Percentiles rank a stretch among this genome's conserved stretches.
Conservation (phyloP, 805 yeast species). For the Kluyveromyces lactis region DNA sequence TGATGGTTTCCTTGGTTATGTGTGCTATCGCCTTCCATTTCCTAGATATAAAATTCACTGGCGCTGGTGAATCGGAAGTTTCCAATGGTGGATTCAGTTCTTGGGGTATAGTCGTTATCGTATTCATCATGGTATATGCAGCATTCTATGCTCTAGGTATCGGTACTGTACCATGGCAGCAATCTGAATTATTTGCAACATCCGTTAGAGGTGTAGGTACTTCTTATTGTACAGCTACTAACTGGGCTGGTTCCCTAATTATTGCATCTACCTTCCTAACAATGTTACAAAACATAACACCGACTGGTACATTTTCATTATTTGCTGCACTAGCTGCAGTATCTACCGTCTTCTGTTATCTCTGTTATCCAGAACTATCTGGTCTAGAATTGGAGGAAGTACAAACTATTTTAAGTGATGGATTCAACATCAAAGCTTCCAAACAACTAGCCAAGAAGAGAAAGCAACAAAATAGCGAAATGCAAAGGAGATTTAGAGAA, state of each 20-base stretch:
- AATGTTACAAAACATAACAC: slow-evolving; percentile 87
- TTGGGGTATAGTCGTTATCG: slow-evolving; percentile 84
- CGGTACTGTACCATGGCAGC: slow-evolving; percentile 98
- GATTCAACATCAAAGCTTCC: slow-evolving; percentile 74
- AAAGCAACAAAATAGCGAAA: slow-evolving; percentile 14
- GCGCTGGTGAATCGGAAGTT: slow-evolving; percentile 36
- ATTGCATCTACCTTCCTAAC: slow-evolving; percentile 90
- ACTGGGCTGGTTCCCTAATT: slow-evolving; percentile 91
- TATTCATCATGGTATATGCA: slow-evolving; percentile 79
- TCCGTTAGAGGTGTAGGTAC: slow-evolving; percentile 88
- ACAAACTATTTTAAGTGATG: slow-evolving; percentile 68
- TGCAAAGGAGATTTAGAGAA: slow-evolving; percentile 1
- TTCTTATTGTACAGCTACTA: slow-evolving; percentile 83
- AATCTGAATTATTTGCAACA: slow-evolving; percentile 90
- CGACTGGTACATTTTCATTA: slow-evolving; percentile 88
- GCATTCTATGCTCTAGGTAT: slow-evolving; percentile 91
- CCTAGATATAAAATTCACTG: slow-evolving; percentile 52
- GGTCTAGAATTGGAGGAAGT: slow-evolving; percentile 90
- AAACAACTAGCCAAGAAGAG: slow-evolving; percentile 44
- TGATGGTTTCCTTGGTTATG: slow-evolving; percentile 66
- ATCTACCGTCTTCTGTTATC: slow-evolving; percentile 65
- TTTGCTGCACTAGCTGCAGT: slow-evolving; percentile 76
- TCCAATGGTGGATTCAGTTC: slow-evolving; percentile 45
- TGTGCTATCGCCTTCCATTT: slow-evolving; percentile 91
- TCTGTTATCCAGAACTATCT: slow-evolving; percentile 88